Percentiles rank a stretch among this genome's conserved stretches.
phyloP scores from a whole-genome alignment of 768 basidiomycete species.

The Mycena vulgaris region DNA sequence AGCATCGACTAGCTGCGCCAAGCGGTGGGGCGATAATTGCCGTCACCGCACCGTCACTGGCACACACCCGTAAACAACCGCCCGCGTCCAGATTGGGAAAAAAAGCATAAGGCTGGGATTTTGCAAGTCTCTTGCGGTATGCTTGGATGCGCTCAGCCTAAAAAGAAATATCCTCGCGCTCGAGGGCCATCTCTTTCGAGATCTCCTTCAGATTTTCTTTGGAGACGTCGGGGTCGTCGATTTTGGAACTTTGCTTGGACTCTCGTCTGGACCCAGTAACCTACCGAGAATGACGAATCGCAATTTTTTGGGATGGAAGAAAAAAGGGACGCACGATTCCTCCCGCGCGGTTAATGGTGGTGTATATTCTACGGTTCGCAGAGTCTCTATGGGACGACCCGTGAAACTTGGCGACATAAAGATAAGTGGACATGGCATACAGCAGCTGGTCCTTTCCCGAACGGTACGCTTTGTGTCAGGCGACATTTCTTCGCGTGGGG shows the following conservation, averaged over 20 bases:
- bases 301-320: background rate
- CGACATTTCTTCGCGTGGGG: too few relatives aligned
- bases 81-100: constrained; percentile 12
- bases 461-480: too few relatives aligned
- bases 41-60: background rate
- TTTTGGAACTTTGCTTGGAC: background rate
- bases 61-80: constrained; percentile 7
- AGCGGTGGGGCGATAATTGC: background rate
- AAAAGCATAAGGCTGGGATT: background rate
- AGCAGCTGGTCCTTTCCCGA: too few relatives aligned
- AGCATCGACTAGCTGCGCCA: background rate
- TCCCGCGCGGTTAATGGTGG: too few relatives aligned
- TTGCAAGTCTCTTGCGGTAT: constrained; percentile 1
- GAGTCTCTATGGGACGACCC: too few relatives aligned
- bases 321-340: background rate
- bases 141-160: background rate
- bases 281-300: background rate
- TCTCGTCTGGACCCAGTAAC: background rate
- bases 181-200: background rate
- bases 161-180: background rate
- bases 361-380: too few relatives aligned
- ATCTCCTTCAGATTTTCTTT: background rate
- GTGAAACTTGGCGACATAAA: too few relatives aligned
- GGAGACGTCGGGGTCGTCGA: background rate
- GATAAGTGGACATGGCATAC: too few relatives aligned